Base-by-base conservation (phyloP, 371 early-diverging fungal species). In the Mortierella sp. region DNA sequence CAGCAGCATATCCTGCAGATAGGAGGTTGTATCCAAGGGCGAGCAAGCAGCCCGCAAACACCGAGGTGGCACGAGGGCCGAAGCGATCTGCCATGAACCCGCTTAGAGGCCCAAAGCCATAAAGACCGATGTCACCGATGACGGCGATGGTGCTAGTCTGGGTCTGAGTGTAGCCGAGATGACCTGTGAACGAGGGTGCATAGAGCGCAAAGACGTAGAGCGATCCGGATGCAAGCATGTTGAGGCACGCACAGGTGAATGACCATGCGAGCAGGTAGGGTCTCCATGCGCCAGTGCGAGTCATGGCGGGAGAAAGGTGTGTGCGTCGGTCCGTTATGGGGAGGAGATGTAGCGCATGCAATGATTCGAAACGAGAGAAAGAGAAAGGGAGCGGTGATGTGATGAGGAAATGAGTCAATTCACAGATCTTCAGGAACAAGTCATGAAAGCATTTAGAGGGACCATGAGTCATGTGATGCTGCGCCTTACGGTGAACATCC, bases 151-250 rank as follows among this genome's bases (percentile, higher is more conserved):
- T 51, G 37, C 64, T 63, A 2, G 69, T 73, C 42, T 73, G 69
- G 4, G 64, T 64, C 24, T 73, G 68, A 6, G 68, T 48, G 52
- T 73, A 73, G 1, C 60, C 64, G 12, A 73, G 52, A 26, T 46
- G 53, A 27, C 47, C 37, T 2, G 63, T 73, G 60, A 73, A 64
- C 14, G 68, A 67, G 28, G 69, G 54, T 2, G 75, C 58, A 50
- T 73, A 73, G 49, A 73, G 75, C 3, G 68, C 68, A 55, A 55
- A 73, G 32, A 68, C 68, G 41, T 68, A 67, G 44, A 73, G 64
- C 12, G 75, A 68, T 15, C 73, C 73, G 3, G 73, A 50, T 49
- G 54, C 63, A n/a, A 67, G 48, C 73, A 73, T 73, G 56, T 63
- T 73, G 47, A 66, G 50, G 37, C 68, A 73, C 24, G 46, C 55